phyloP scores from a whole-genome alignment of 352 stramenopile genomes.

The Phytophthora pini region DNA sequence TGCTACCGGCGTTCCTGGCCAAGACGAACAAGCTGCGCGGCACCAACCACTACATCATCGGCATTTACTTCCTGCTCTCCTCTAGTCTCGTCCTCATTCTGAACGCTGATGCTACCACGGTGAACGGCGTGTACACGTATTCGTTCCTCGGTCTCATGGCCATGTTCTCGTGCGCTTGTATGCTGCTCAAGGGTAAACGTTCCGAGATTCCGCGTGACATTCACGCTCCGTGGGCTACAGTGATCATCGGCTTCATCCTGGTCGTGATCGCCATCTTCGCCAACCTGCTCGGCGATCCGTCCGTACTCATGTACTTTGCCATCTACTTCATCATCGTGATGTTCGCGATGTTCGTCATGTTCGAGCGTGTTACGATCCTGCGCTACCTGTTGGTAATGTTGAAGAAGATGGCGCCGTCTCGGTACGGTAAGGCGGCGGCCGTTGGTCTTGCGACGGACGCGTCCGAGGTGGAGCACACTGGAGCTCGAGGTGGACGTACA shows the following conservation, averaged over 20 bases:
- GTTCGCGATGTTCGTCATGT: slow-evolving; percentile 81
- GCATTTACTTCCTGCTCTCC: slow-evolving; percentile 68
- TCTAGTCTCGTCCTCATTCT: slow-evolving; percentile 76
- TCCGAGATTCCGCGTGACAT: slow-evolving; percentile 74
- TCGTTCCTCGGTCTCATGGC: slow-evolving; percentile 85
- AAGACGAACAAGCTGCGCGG: slow-evolving; percentile 63
- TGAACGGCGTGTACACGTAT: slow-evolving; percentile 87
- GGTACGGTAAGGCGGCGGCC: slow-evolving; percentile 9
- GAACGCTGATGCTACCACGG: slow-evolving; percentile 69
- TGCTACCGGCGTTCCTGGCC: slow-evolving; percentile 60
- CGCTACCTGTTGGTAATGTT: slow-evolving; percentile 70
- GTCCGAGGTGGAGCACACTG: slow-evolving; percentile 51
- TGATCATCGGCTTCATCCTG: slow-evolving; percentile 34
- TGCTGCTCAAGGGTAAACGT: slow-evolving; percentile 88
- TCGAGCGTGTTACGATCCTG: slow-evolving; percentile 84
- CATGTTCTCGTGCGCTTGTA: slow-evolving; percentile 83
- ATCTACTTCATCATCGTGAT: slow-evolving; percentile 86
- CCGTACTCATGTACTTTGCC: slow-evolving; percentile 85
- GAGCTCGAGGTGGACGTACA: slow-evolving; percentile 78
- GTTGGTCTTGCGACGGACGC: slow-evolving; percentile 2
- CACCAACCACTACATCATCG: slow-evolving; percentile 85
- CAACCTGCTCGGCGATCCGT: slow-evolving; percentile 84
- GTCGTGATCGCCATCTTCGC: slow-evolving; percentile 78
- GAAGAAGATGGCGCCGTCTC: slow-evolving; percentile 69
- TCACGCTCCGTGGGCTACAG: slow-evolving; percentile 54